These are phyloP conservation scores for Spongospora subterranea DNA, from an alignment of 208 protist genomes.

Conservation along the genomic window DNA sequence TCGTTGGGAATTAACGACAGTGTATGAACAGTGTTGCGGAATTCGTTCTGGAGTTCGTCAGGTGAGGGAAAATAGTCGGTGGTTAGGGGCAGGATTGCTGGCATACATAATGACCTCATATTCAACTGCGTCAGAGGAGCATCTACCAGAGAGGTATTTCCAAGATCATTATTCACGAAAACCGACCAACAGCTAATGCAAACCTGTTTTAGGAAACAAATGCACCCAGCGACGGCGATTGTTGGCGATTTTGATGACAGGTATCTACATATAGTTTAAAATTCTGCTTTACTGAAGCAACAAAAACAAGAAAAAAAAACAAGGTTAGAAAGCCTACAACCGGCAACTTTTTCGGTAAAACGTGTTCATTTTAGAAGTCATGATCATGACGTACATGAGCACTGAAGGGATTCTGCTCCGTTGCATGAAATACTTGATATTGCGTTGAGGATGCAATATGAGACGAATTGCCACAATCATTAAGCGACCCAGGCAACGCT, in stretches of 20 bases:
- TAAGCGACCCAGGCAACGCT: too few species aligned
- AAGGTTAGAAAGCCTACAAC: too few species aligned
- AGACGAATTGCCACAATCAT: too few species aligned
- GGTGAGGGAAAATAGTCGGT: slow-evolving; percentile 27
- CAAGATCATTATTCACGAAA: slow-evolving; percentile 7
- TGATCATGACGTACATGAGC: too few species aligned
- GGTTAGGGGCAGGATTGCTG: slow-evolving; percentile 30
- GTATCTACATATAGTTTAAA: too few species aligned
- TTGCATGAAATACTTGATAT: too few species aligned
- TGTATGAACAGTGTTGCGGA: slow-evolving; percentile 24
- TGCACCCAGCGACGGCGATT: slow-evolving; percentile 52
- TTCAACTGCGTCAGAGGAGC: neutral
- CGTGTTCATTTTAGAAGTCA: too few species aligned
- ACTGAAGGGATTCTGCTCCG: too few species aligned
- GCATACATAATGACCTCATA: neutral
- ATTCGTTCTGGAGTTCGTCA: slow-evolving; percentile 12
- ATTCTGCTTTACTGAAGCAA: too few species aligned
- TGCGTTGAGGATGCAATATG: too few species aligned
- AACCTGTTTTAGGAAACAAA: slow-evolving; percentile 4
- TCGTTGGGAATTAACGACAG: slow-evolving; percentile 39
- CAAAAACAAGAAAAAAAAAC: too few species aligned
- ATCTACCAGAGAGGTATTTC: neutral
- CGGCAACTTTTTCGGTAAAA: too few species aligned
- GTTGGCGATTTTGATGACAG: neutral
- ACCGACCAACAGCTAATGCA: neutral